Percentiles rank a stretch among this genome's conserved stretches.
Evolutionary conservation across 768 basidiomycete species (phyloP).

Genomic region (Mrakia hoshinonis): DNA sequence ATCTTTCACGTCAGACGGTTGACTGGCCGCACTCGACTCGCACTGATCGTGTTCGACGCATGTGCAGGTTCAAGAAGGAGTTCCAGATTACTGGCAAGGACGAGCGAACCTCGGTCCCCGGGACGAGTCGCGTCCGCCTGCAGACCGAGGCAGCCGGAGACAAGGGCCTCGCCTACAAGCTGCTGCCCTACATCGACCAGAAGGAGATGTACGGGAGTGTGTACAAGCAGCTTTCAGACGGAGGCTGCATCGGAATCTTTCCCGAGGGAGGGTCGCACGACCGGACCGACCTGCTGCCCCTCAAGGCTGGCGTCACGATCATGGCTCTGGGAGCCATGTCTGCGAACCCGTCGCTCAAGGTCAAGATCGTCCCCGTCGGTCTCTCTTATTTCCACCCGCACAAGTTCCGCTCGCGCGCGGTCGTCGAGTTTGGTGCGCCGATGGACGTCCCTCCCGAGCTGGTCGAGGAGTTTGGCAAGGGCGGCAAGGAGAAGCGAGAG

Average conservation of each 20-base stretch:
- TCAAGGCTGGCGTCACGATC: constrained; percentile 94
- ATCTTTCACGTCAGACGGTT: too few relatives aligned
- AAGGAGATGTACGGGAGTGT: constrained; percentile 89
- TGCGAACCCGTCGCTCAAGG: constrained; percentile 69
- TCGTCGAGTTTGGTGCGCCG: constrained; percentile 89
- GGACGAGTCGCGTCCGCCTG: constrained; percentile 33
- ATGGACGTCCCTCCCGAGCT: constrained; percentile 83
- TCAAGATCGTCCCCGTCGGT: constrained; percentile 71
- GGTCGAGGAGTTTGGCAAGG: constrained; percentile 81
- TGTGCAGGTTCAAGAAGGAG: constrained; percentile 75
- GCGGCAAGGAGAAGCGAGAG: constrained; percentile 77
- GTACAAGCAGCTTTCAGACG: constrained; percentile 72
- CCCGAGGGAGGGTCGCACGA: constrained; percentile 99
- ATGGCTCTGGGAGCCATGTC: constrained; percentile 99
- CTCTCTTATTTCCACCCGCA: constrained; percentile 62
- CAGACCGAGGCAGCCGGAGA: constrained; percentile 41
- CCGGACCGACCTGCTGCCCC: constrained; percentile 85
- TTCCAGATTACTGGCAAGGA: constrained; percentile 46
- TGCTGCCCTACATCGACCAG: constrained; percentile 82
- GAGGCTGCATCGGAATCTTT: constrained; percentile 91
- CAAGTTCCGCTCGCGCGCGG: constrained; percentile 90
- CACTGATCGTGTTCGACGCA: too few relatives aligned
- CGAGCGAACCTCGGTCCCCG: constrained; percentile 32
- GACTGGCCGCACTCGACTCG: too few relatives aligned
- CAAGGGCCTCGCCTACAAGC: constrained; percentile 67